These are phyloP conservation scores for Fibroporia radiculosa DNA, from an alignment of 768 basidiomycete species.

Conservation along the genomic window DNA sequence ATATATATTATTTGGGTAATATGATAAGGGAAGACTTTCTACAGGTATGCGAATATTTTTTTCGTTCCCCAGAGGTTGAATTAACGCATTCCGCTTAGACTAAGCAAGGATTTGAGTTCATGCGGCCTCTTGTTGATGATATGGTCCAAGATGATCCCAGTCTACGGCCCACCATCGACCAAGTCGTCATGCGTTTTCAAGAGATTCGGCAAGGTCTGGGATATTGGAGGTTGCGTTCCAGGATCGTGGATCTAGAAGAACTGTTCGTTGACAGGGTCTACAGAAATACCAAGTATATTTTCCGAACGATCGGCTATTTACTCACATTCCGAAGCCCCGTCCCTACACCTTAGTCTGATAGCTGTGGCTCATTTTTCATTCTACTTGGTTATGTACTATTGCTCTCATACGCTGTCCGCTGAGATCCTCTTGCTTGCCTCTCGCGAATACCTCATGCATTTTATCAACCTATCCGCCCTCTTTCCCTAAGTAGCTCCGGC, in stretches of 20 bases:
- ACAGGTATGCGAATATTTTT: slow-evolving; percentile 14
- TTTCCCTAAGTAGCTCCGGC: too few relatives aligned
- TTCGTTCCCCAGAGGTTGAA: neutral
- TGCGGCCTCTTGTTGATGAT: slow-evolving; percentile 20
- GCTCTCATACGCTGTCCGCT: neutral
- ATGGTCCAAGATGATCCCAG: slow-evolving; percentile 27
- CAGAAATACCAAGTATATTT: neutral
- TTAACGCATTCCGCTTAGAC: slow-evolving; percentile 7
- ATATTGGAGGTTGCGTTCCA: slow-evolving; percentile 24
- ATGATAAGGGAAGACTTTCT: slow-evolving; percentile 11
- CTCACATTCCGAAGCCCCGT: neutral
- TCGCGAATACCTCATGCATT: too few relatives aligned
- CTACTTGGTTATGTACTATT: neutral
- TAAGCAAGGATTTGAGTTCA: slow-evolving; percentile 24
- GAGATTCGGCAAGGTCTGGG: slow-evolving; percentile 12
- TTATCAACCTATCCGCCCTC: too few relatives aligned
- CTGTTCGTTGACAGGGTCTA: neutral
- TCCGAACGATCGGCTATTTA: neutral
- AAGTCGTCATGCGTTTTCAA: slow-evolving; percentile 24
- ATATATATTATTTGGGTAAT: slow-evolving; percentile 17
- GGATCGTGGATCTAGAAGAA: slow-evolving; percentile 9
- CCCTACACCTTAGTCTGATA: neutral
- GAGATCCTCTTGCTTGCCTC: neutral
- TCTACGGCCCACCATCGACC: slow-evolving; percentile 24
- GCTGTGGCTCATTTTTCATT: neutral